Evolutionary conservation across 768 basidiomycete species (phyloP).

Genomic region (Cystofilobasidium macerans): DNA sequence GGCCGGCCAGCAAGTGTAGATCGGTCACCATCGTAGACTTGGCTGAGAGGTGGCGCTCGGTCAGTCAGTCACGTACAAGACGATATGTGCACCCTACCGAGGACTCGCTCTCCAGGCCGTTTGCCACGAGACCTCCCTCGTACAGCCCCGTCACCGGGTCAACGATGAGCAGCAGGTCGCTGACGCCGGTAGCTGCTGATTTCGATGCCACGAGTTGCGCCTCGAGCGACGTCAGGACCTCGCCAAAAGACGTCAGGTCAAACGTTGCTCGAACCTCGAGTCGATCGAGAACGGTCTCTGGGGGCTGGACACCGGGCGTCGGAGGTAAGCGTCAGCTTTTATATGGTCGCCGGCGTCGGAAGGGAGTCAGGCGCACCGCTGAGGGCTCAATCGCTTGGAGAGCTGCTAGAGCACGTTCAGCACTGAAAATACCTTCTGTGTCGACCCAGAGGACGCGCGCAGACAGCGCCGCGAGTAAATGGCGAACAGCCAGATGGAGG

Average conservation of each 20-base stretch:
- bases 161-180: background rate
- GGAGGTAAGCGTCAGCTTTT: too few species aligned
- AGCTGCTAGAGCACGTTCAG: background rate
- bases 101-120: background rate
- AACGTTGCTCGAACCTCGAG: background rate
- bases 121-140: background rate
- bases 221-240: background rate
- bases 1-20: background rate
- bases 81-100: too few species aligned
- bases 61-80: too few species aligned
- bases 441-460: conserved; percentile 1
- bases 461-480: background rate
- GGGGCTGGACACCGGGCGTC: background rate
- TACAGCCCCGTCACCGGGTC: background rate
- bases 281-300: background rate
- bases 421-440: background rate
- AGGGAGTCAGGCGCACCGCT: background rate
- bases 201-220: background rate
- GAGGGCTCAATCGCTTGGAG: background rate
- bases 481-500: background rate
- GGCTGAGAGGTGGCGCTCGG: background rate
- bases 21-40: background rate
- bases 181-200: background rate
- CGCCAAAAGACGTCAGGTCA: background rate
- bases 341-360: too few species aligned